phyloP scores from a whole-genome alignment of 2,329 filamentous ascomycete species.

The Daldinia sp. region DNA sequence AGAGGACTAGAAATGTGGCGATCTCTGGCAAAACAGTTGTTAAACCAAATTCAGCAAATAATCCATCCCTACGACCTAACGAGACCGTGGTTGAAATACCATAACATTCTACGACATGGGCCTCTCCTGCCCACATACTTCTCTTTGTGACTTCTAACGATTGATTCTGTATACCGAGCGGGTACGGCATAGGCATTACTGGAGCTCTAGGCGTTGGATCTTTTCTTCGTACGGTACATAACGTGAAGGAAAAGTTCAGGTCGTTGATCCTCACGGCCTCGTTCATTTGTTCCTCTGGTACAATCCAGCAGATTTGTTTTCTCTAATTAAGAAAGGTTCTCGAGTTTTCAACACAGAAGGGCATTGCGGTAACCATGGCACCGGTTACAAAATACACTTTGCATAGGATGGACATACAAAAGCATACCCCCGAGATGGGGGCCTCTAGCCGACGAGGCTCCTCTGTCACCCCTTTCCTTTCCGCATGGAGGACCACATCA shows the following conservation, averaged over 20 bases:
- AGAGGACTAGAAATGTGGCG: conserved; percentile 68
- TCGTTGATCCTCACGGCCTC: conserved; percentile 28
- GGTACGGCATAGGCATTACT: conserved; percentile 52
- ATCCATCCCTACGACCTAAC: conserved; percentile 59
- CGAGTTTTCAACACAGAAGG: conserved; percentile 26
- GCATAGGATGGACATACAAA: conserved; percentile 48
- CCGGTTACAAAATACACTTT: conserved; percentile 38
- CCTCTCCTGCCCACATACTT: conserved; percentile 45
- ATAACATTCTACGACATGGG: conserved; percentile 42
- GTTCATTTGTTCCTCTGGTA: conserved; percentile 29
- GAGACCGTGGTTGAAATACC: conserved; percentile 52
- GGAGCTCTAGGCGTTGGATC: conserved; percentile 53
- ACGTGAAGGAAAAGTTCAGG: conserved; percentile 11
- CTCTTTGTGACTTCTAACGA: conserved; percentile 45
- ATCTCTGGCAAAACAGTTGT: conserved; percentile 71
- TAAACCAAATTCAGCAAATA: conserved; percentile 71
- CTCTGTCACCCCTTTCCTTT: conserved; percentile 20
- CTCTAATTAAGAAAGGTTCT: conserved; percentile 29
- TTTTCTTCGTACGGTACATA: conserved; percentile 24
- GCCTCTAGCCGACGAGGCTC: conserved; percentile 14
- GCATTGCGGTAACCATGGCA: conserved; percentile 28
- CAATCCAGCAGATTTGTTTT: conserved; percentile 28
- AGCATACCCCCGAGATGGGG: conserved; percentile 32
- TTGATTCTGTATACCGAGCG: conserved; percentile 56
- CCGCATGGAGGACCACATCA: conserved; percentile 2